These are phyloP conservation scores for Russula sp. DNA, from an alignment of 768 basidiomycete genomes.

Conservation along the genomic window DNA sequence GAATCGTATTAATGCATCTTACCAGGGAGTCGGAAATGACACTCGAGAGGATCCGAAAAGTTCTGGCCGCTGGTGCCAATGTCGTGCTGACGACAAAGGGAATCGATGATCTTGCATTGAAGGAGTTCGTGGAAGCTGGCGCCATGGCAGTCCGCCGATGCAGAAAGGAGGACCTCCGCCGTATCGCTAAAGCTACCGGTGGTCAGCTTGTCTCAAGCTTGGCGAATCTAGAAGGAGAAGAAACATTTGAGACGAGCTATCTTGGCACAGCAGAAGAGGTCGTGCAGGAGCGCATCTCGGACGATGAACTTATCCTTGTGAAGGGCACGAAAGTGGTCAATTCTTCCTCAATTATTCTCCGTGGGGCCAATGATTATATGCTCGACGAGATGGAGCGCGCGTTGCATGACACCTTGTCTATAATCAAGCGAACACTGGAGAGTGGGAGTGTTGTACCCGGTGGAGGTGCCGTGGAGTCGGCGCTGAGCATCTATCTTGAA, in stretches of 20 bases:
- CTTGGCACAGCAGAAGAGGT: slow-evolving; percentile 95
- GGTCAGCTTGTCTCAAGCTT: slow-evolving; percentile 88
- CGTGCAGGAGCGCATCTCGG: slow-evolving; percentile 93
- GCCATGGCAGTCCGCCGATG: slow-evolving; percentile 98
- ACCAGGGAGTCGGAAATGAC: slow-evolving; percentile 91
- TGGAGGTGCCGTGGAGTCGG: slow-evolving; percentile 95
- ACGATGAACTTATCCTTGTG: slow-evolving; percentile 94
- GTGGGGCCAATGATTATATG: slow-evolving; percentile 99
- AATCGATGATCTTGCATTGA: slow-evolving; percentile 95
- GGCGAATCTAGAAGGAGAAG: slow-evolving; percentile 95
- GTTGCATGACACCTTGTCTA: slow-evolving; percentile 87
- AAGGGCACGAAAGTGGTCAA: slow-evolving; percentile 97
- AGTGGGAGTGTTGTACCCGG: slow-evolving; percentile 95
- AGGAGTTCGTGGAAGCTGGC: slow-evolving; percentile 98
- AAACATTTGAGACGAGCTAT: slow-evolving; percentile 89
- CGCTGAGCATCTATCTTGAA: slow-evolving; percentile 94
- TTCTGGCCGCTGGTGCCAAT: slow-evolving; percentile 92
- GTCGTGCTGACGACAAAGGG: slow-evolving; percentile 97
- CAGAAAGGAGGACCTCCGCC: slow-evolving; percentile 93
- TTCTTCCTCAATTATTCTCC: slow-evolving; percentile 86
- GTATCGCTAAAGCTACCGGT: slow-evolving; percentile 96
- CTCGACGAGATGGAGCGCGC: slow-evolving; percentile 99
- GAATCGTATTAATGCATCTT: slow-evolving; percentile 5
- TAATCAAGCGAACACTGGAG: slow-evolving; percentile 96
- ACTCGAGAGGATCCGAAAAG: slow-evolving; percentile 91